Conservation (phyloP, 371 early-diverging fungal species). For the Basidiobolus meristosporus region DNA sequence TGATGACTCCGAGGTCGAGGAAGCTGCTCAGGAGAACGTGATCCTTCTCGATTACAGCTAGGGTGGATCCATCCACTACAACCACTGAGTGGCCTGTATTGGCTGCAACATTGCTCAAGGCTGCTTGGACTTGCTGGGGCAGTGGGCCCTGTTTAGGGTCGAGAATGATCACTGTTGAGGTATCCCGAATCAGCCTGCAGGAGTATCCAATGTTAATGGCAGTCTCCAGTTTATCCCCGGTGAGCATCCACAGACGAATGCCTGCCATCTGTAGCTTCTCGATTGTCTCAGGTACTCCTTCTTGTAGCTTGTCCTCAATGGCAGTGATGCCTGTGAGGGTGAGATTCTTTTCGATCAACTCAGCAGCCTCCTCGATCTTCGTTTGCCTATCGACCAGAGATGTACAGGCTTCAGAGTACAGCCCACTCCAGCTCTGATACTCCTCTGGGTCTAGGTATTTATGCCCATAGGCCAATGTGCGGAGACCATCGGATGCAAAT, state of each 20-base stretch:
- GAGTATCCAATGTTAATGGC: constrained; percentile 91
- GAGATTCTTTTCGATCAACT: constrained; percentile 57
- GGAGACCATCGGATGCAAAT: constrained; percentile 70
- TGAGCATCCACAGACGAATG: constrained; percentile 93
- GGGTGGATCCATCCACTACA: constrained; percentile 78
- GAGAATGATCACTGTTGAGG: constrained; percentile 48
- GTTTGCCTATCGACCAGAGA: constrained; percentile 60
- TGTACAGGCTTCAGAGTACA: constrained; percentile 59
- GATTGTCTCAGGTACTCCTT: constrained; percentile 86
- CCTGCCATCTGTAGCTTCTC: constrained; percentile 71
- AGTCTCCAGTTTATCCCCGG: constrained; percentile 97
- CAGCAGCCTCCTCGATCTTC: constrained; percentile 58
- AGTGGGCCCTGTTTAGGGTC: constrained; percentile 31
- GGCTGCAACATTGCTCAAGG: constrained; percentile 2
- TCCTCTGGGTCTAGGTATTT: constrained; percentile 53
- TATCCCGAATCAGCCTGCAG: constrained; percentile 55
- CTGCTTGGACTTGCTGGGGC: constrained; percentile 13
- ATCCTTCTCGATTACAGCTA: constrained; percentile 54
- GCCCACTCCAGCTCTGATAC: constrained; percentile 56
- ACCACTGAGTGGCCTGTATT: constrained; percentile 29
- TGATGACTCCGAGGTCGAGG: constrained; percentile 41
- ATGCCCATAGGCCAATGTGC: constrained; percentile 74
- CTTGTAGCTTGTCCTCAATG: constrained; percentile 93
- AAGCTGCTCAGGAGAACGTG: constrained; percentile 32
- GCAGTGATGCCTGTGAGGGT: constrained; percentile 85